These are phyloP conservation scores for Moniliella sp. DNA, from an alignment of 1,284 basidiomycete genomes.

Conservation along the genomic window DNA sequence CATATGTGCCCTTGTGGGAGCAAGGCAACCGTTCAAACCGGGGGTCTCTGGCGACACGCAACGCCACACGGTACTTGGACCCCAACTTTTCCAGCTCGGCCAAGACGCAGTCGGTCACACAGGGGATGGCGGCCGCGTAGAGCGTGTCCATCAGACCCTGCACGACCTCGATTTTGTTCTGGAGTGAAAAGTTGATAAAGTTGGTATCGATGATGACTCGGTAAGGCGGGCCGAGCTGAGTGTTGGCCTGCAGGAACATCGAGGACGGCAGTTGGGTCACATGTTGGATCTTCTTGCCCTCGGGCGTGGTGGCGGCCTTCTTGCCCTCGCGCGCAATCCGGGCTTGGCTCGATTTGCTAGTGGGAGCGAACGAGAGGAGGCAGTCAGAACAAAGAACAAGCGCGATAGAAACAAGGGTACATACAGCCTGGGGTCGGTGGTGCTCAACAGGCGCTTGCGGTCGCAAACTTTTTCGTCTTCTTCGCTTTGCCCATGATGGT, in stretches of 20 bases:
- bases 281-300: conserved; percentile 12
- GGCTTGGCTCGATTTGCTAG: conserved; percentile 16
- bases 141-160: conserved; percentile 98
- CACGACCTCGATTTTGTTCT: conserved; percentile 89
- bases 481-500: conserved; percentile 56
- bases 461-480: conserved; percentile 78
- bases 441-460: conserved; percentile 84
- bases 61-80: conserved; percentile 76
- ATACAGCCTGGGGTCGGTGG: conserved; percentile 74
- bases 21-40: conserved; percentile 82
- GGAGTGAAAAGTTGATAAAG: conserved; percentile 94
- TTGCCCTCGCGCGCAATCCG: conserved; percentile 38
- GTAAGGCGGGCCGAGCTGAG: conserved; percentile 84
- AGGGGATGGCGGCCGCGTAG: conserved; percentile 96
- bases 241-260: conserved; percentile 85
- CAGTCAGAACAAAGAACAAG: background rate
- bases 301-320: conserved; percentile 19
- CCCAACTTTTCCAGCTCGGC: conserved; percentile 93
- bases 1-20: conserved; percentile 81
- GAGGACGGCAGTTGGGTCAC: conserved; percentile 44
- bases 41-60: conserved; percentile 87
- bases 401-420: conserved; percentile 32
- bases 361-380: background rate
- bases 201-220: conserved; percentile 95
- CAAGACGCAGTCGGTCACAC: conserved; percentile 92